Percentiles rank a stretch among this genome's conserved stretches.
Conservation (phyloP, 2,329 filamentous ascomycete genomes). For the Hortaea sp. region DNA sequence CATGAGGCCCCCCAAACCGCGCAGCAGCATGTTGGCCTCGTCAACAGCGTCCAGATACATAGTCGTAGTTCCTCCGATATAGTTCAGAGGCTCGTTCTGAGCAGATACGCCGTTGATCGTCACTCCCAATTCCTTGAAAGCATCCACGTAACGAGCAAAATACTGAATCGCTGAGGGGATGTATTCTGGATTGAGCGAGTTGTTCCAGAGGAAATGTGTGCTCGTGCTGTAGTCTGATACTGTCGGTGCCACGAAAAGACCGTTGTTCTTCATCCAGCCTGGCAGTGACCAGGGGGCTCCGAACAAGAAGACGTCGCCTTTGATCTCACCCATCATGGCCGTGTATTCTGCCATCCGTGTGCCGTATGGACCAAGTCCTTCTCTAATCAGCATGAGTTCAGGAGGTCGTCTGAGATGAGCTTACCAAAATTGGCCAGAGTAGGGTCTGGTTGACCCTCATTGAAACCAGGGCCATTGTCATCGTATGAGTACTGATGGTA, state of each 20-base stretch:
- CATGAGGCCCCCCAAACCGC: conserved; percentile 14
- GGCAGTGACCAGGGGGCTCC: conserved; percentile 30
- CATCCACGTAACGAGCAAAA: conserved; percentile 30
- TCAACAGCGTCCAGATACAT: conserved; percentile 29
- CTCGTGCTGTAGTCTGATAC: conserved; percentile 9
- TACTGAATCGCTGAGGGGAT: conserved; percentile 25
- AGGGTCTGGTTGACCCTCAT: conserved; percentile 24
- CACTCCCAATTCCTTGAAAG: conserved; percentile 24
- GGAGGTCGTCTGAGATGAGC: no score
- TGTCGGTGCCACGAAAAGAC: conserved; percentile 17
- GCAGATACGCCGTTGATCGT: conserved; percentile 24
- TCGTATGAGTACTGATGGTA: conserved; percentile 29
- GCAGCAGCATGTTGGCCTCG: conserved; percentile 25
- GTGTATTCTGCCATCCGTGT: conserved; percentile 29
- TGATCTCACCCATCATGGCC: conserved; percentile 27
- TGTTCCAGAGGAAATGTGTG: conserved; percentile 15
- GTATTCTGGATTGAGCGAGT: conserved; percentile 27
- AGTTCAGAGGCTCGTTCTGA: conserved; percentile 32
- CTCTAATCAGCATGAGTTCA: no score
- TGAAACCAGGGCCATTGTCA: conserved; percentile 23
- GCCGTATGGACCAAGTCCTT: conserved; percentile 23
- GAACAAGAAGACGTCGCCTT: conserved; percentile 26
- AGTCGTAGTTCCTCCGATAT: conserved; percentile 25
- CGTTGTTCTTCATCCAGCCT: conserved; percentile 33
- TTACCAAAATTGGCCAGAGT: conserved; percentile 20